Percentiles rank a stretch among this genome's conserved stretches.
Conservation (phyloP, 345 rosid species). For the Camelina hispida region DNA sequence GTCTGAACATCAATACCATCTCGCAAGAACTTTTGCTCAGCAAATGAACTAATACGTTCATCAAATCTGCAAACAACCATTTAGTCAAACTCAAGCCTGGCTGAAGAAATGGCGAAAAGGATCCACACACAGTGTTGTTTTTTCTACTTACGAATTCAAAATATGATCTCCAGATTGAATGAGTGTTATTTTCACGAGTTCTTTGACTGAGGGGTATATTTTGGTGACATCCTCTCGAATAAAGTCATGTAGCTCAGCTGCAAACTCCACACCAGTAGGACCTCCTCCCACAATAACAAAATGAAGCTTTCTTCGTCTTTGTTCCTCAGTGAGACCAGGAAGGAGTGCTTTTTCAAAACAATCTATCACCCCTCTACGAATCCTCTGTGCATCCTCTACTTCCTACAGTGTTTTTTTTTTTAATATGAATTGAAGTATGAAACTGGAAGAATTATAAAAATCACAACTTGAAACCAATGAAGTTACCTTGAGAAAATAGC, state of each 20-base stretch:
- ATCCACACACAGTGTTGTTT: not conserved
- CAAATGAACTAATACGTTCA: constrained; percentile 87
- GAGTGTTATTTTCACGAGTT: constrained; percentile 70
- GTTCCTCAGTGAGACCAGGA: constrained; percentile 84
- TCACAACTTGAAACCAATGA: constrained; percentile 2
- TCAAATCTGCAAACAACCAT: constrained; percentile 64
- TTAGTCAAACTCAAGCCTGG: constrained; percentile 15
- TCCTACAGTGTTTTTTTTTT: constrained; percentile 55
- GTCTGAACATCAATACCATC: constrained; percentile 86
- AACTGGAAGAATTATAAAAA: not conserved
- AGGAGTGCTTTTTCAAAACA: constrained; percentile 91
- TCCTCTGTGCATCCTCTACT: constrained; percentile 93
- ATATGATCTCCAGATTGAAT: constrained; percentile 98
- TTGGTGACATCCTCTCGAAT: constrained; percentile 70
- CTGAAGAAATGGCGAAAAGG: not conserved
- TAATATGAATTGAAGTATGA: not conserved
- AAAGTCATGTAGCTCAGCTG: constrained; percentile 95
- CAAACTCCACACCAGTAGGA: constrained; percentile 99
- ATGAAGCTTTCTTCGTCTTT: constrained; percentile 76
- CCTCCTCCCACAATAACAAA: constrained; percentile 98
- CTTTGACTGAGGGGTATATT: constrained; percentile 76
- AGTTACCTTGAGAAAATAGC: constrained; percentile 88
- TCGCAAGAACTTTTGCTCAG: constrained; percentile 78
- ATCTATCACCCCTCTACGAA: constrained; percentile 80
- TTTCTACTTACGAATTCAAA: constrained; percentile 66